These are phyloP conservation scores for Apostasia ramifera DNA, from an alignment of 106 monocot genomes.

Conservation along the genomic window DNA sequence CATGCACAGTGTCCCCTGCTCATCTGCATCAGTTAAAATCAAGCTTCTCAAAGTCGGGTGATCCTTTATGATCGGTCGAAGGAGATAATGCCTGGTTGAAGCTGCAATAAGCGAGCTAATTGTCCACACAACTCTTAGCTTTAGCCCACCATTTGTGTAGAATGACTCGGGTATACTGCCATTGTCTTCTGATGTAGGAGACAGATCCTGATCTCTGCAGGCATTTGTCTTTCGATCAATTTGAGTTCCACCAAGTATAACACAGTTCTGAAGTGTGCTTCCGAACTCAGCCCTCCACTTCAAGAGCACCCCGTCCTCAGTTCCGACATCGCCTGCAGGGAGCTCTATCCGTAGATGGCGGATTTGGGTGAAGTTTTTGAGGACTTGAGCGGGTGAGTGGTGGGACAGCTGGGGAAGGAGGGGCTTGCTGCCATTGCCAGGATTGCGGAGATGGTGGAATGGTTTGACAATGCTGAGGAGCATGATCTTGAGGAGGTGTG, in stretches of 20 bases:
- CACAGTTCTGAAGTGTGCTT: slow-evolving; percentile 79
- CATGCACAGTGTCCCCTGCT: slow-evolving; percentile 72
- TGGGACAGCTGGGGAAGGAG: slow-evolving; percentile 74
- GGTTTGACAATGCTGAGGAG: slow-evolving; percentile 53
- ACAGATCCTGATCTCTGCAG: slow-evolving; percentile 8
- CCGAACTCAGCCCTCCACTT: slow-evolving; percentile 89
- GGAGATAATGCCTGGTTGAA: slow-evolving; percentile 73
- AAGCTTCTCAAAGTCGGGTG: slow-evolving; percentile 65
- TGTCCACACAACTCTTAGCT: slow-evolving; percentile 83
- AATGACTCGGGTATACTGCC: slow-evolving; percentile 87
- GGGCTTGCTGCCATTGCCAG: slow-evolving; percentile 34
- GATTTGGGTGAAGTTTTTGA: slow-evolving; percentile 63
- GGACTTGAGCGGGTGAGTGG: slow-evolving; percentile 72
- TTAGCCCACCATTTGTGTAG: slow-evolving; percentile 80
- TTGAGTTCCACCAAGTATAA: slow-evolving; percentile 67
- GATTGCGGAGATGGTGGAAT: slow-evolving; percentile 41
- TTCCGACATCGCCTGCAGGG: slow-evolving; percentile 78
- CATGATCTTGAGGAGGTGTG: slow-evolving; percentile 59
- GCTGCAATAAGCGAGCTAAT: slow-evolving; percentile 85
- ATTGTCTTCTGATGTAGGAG: slow-evolving; percentile 28
- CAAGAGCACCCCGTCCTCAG: slow-evolving; percentile 68
- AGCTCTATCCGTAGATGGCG: slow-evolving; percentile 58
- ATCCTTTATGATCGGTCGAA: slow-evolving; percentile 66
- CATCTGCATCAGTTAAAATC: slow-evolving; percentile 69
- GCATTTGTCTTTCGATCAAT: slow-evolving; percentile 27